phyloP scores from a whole-genome alignment of 2,329 filamentous ascomycete genomes.

The Leptoxyphium fumago region DNA sequence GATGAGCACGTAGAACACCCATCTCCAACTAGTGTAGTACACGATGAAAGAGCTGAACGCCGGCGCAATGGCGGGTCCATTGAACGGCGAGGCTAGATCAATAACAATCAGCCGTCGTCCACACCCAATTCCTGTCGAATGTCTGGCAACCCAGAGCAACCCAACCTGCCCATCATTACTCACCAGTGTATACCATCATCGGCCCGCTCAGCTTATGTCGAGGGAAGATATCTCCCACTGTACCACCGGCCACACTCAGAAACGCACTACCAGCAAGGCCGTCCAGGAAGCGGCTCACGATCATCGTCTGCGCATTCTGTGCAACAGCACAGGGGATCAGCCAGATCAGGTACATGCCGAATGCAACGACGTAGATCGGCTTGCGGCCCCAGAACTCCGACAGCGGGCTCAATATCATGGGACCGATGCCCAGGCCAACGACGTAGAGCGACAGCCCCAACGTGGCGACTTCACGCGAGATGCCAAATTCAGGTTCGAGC shows the following conservation, averaged over 20 bases:
- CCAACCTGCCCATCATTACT: conserved; percentile 2
- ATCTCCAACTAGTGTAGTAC: conserved; percentile 56
- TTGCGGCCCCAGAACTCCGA: conserved; percentile 55
- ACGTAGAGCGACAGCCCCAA: conserved; percentile 74
- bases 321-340: conserved; percentile 59
- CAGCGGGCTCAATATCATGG: conserved; percentile 45
- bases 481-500: conserved; percentile 59
- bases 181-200: conserved; percentile 58
- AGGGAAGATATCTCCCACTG: conserved; percentile 66
- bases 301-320: conserved; percentile 49
- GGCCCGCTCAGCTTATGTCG: conserved; percentile 56
- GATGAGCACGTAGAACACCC: conserved; percentile 71
- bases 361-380: conserved; percentile 51
- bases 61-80: conserved; percentile 41
- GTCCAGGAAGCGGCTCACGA: conserved; percentile 64
- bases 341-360: conserved; percentile 50
- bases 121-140: conserved; percentile 28
- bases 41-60: conserved; percentile 70
- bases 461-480: conserved; percentile 57
- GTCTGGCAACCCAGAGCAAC: conserved; percentile 25
- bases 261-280: conserved; percentile 53
- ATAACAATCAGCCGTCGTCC: conserved; percentile 22
- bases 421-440: conserved; percentile 49
- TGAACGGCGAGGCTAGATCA: conserved; percentile 36
- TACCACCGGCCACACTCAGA: conserved; percentile 62